Evolutionary conservation across 441 rosid genomes (phyloP).

Genomic region (Manihot esculenta): DNA sequence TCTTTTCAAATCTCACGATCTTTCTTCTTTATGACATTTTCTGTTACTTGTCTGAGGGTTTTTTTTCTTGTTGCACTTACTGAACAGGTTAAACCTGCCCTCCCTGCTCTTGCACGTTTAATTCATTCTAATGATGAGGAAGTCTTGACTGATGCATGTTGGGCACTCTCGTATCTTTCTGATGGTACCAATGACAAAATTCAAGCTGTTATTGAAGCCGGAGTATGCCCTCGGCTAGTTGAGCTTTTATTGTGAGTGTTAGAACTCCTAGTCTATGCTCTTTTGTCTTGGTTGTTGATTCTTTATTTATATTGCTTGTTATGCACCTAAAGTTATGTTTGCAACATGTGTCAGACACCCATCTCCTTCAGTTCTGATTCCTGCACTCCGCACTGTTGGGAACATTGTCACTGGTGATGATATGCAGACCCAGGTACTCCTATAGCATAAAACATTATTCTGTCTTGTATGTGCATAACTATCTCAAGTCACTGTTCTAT

Average conservation of each 20-base stretch:
- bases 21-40: not conserved
- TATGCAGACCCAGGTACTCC: constrained; percentile 73
- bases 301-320: not conserved
- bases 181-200: constrained; percentile 93
- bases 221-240: constrained; percentile 68
- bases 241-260: constrained; percentile 68
- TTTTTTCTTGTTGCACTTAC: not conserved
- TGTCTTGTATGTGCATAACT: not conserved
- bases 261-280: not conserved
- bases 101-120: constrained; percentile 66
- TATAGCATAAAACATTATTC: constrained; percentile 2
- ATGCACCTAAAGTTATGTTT: not conserved
- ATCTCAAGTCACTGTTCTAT: not conserved
- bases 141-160: constrained; percentile 88
- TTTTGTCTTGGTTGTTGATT: not conserved
- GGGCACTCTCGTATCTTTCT: constrained; percentile 90
- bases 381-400: constrained; percentile 86
- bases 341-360: constrained; percentile 49
- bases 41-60: constrained; percentile 5
- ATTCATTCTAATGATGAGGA: constrained; percentile 80
- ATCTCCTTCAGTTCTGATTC: constrained; percentile 82
- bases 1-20: not conserved
- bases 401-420: constrained; percentile 92
- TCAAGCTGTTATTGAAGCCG: constrained; percentile 70
- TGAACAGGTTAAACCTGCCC: constrained; percentile 73